Percentiles rank a stretch among this genome's conserved stretches.
These are phyloP conservation scores for Fusarium stilboides DNA, from an alignment of 2,329 filamentous ascomycete species.

Conservation along the genomic window DNA sequence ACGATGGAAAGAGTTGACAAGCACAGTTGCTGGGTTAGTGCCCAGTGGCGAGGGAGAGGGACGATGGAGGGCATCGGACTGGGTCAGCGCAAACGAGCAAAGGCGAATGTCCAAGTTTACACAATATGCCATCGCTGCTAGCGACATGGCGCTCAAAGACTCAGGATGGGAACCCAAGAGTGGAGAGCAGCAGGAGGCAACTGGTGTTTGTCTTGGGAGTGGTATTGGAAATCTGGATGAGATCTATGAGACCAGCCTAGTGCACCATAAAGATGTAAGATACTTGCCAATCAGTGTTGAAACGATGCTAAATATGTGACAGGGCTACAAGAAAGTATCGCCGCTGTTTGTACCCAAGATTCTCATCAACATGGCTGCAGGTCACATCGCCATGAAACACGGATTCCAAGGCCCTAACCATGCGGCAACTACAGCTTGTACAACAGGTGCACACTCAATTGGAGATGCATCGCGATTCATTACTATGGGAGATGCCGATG, in stretches of 20 bases:
- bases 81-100: conserved; percentile 68
- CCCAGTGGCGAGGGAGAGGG: conserved; percentile 65
- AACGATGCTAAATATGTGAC: conserved; percentile 24
- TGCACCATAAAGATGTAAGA: conserved; percentile 80
- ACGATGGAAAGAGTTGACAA: conserved; percentile 81
- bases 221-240: conserved; percentile 96
- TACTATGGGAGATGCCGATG: conserved; percentile 88
- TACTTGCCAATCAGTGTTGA: not conserved
- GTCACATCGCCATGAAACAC: conserved; percentile 93
- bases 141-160: conserved; percentile 88
- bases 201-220: conserved; percentile 93
- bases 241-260: conserved; percentile 85
- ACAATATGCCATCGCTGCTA: conserved; percentile 90
- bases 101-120: conserved; percentile 92
- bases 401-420: conserved; percentile 94
- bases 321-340: conserved; percentile 95
- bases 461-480: conserved; percentile 96
- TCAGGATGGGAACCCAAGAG: conserved; percentile 79
- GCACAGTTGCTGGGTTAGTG: conserved; percentile 87
- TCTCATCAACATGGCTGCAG: conserved; percentile 94
- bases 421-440: conserved; percentile 93
- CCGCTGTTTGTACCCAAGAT: conserved; percentile 94
- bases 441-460: conserved; percentile 94
- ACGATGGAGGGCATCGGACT: conserved; percentile 69
- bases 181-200: conserved; percentile 77